A percentile compares a stretch with the other conserved stretches of the same genome.
phyloP scores from a whole-genome alignment of 805 yeast genomes.

The Alloascoidea hylecoeti region DNA sequence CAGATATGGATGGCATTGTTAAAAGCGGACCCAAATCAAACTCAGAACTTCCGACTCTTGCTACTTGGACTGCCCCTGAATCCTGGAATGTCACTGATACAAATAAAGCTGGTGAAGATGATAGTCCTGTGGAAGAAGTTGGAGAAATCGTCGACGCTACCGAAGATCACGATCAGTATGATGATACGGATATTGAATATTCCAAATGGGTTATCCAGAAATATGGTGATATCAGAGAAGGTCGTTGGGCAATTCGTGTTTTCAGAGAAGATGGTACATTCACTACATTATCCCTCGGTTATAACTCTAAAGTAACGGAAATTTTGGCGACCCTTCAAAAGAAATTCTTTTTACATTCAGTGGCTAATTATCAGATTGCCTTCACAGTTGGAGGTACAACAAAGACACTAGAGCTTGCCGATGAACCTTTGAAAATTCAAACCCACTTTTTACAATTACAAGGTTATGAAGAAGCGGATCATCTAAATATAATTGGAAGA shows the following conservation, averaged over 20 bases:
- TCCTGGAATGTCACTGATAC: conserved; percentile 40
- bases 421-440: conserved; percentile 68
- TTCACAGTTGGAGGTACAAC: conserved; percentile 65
- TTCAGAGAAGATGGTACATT: conserved; percentile 77
- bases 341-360: conserved; percentile 60
- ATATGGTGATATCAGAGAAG: not conserved
- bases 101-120: conserved; percentile 3
- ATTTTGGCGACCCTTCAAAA: conserved; percentile 57
- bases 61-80: conserved; percentile 52
- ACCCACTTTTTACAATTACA: conserved; percentile 55
- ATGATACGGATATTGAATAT: conserved; percentile 3
- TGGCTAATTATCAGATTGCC: conserved; percentile 63
- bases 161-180: conserved; percentile 1
- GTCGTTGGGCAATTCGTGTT: conserved; percentile 42
- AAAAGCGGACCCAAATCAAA: too few relatives aligned
- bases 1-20: too few relatives aligned
- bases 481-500: conserved; percentile 63
- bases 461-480: conserved; percentile 72
- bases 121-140: too few relatives aligned
- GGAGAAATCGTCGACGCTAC: conserved; percentile 2
- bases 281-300: conserved; percentile 68
- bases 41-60: too few relatives aligned
- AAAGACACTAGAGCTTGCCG: conserved; percentile 57
- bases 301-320: conserved; percentile 66
- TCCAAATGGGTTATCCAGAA: conserved; percentile 4